These are phyloP conservation scores for Yamadazyma endophytica DNA, from an alignment of 805 yeast species.

Conservation along the genomic window DNA sequence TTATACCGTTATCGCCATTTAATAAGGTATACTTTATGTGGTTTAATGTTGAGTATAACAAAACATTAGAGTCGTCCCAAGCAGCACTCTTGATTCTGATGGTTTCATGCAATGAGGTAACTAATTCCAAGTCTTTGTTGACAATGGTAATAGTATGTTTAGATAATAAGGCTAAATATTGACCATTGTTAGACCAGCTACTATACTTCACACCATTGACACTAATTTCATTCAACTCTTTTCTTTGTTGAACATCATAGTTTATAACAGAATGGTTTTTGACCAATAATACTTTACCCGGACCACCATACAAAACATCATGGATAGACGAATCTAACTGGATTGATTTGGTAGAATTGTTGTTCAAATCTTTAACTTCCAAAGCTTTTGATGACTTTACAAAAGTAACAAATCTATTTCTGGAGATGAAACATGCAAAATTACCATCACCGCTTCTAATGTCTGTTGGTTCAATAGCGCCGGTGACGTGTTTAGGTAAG, in stretches of 20 bases:
- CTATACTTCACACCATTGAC: constrained; percentile 83
- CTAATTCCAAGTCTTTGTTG: constrained; percentile 66
- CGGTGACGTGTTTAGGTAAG: constrained; percentile 82
- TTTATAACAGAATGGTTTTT: constrained; percentile 70
- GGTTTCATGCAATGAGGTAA: constrained; percentile 90
- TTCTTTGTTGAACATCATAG: constrained; percentile 91
- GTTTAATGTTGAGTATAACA: constrained; percentile 89
- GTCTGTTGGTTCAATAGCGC: constrained; percentile 91
- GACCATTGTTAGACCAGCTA: constrained; percentile 84
- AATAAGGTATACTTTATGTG: constrained; percentile 91
- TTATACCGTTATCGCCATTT: constrained; percentile 94
- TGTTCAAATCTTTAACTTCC: constrained; percentile 78
- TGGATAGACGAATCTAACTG: constrained; percentile 62
- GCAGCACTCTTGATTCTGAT: constrained; percentile 95
- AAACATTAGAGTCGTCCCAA: constrained; percentile 93
- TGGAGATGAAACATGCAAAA: constrained; percentile 86
- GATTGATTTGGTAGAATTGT: constrained; percentile 76
- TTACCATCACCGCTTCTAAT: constrained; percentile 75
- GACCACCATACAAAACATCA: constrained; percentile 74
- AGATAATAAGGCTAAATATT: constrained; percentile 79
- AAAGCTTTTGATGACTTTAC: constrained; percentile 59
- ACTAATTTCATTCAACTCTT: constrained; percentile 62
- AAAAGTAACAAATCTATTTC: constrained; percentile 89
- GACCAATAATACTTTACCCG: constrained; percentile 77
- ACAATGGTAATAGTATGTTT: constrained; percentile 93